A percentile compares a stretch with the other conserved stretches of the same genome.
Conservation (phyloP, 2,329 filamentous ascomycete genomes). For the Rhexocercosporidium sp. region DNA sequence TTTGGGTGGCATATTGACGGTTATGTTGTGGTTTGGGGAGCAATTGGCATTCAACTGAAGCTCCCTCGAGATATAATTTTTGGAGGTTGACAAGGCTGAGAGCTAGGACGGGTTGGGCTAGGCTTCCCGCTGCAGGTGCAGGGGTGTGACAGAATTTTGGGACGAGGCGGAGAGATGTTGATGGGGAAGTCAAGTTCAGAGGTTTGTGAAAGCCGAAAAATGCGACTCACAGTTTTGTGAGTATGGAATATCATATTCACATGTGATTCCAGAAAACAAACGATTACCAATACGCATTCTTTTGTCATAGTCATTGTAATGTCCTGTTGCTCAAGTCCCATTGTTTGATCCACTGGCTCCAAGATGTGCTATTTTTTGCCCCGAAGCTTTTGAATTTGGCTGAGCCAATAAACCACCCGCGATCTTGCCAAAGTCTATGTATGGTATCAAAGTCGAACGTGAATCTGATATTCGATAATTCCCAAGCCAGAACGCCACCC, state of each 20-base stretch:
- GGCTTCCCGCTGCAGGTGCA: slow-evolving; percentile 21
- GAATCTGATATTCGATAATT: slow-evolving; percentile 1
- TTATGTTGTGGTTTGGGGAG: not conserved
- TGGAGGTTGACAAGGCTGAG: slow-evolving; percentile 31
- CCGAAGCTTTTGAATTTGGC: not conserved
- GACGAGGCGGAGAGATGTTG: not conserved
- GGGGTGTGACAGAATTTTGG: slow-evolving; percentile 10
- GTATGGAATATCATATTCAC: no score
- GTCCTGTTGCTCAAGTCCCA: no score
- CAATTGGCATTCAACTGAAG: not conserved
- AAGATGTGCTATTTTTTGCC: not conserved
- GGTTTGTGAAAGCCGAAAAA: not conserved
- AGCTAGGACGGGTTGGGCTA: slow-evolving; percentile 19
- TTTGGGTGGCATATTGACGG: slow-evolving; percentile 65
- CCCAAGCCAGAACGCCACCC: slow-evolving; percentile 30
- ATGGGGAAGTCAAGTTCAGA: not conserved
- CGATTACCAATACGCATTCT: no score
- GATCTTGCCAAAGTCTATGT: slow-evolving; percentile 24
- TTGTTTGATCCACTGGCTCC: no score
- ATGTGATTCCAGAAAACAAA: no score
- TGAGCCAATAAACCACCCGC: not conserved
- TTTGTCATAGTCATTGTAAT: no score
- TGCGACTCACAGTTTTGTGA: no score
- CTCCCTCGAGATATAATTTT: slow-evolving; percentile 5
- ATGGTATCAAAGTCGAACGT: slow-evolving; percentile 30